Conservation (phyloP, 1,284 basidiomycete species). For the Somion occarium region DNA sequence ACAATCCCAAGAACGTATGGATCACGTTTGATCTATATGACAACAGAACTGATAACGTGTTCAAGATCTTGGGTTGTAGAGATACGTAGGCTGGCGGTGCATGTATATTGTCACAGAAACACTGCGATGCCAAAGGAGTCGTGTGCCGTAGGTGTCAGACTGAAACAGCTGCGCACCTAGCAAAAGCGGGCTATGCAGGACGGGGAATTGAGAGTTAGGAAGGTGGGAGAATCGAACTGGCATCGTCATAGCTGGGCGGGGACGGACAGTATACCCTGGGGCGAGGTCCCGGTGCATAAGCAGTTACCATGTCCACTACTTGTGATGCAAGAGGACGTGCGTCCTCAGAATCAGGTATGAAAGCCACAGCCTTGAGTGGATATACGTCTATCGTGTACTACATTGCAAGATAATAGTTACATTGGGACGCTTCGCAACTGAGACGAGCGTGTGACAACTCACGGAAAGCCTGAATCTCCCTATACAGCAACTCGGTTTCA, state of each 20-base stretch:
- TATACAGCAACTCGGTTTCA: conserved; percentile 18
- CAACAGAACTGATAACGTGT: too few relatives aligned
- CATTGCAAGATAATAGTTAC: background rate
- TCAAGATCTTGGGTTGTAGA: background rate
- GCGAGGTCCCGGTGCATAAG: conserved; percentile 9
- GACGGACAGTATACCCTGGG: conserved; percentile 11
- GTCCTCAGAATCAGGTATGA: conserved; percentile 1
- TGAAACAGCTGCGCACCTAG: background rate
- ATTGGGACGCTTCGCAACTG: background rate
- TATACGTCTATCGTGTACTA: conserved; percentile 13
- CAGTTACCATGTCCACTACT: conserved; percentile 13
- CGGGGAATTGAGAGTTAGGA: background rate
- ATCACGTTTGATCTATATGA: background rate
- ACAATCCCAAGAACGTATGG: background rate
- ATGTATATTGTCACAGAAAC: background rate
- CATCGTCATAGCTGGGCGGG: conserved; percentile 11
- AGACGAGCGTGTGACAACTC: conserved; percentile 9
- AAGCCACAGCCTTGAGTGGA: conserved; percentile 7
- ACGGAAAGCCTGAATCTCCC: conserved; percentile 21
- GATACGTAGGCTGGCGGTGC: background rate
- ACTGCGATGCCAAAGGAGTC: background rate
- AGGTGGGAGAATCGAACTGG: conserved; percentile 2
- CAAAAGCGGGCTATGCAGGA: background rate
- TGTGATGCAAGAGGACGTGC: conserved; percentile 2
- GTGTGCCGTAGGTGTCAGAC: background rate